Percentiles rank a stretch among this genome's conserved stretches.
These are phyloP conservation scores for Coemansia sp. DNA, from an alignment of 192 early-diverging fungal genomes.

Conservation along the genomic window DNA sequence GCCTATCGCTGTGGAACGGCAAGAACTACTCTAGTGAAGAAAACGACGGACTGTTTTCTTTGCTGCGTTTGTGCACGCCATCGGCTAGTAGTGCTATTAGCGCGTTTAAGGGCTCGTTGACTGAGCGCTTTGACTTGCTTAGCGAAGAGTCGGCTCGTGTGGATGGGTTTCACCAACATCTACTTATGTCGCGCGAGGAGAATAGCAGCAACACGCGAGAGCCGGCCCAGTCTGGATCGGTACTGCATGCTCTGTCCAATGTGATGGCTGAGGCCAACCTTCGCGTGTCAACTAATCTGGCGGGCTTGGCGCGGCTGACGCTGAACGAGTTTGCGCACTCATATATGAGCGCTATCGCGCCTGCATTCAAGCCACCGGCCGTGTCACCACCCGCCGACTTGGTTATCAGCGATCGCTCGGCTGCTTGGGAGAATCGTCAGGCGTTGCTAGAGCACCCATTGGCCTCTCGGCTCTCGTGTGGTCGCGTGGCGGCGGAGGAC, in stretches of 20 bases:
- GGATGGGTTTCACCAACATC: constrained; percentile 18
- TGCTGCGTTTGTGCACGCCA: constrained; percentile 45
- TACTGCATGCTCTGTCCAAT: constrained; percentile 42
- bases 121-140: constrained; percentile 24
- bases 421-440: constrained; percentile 58
- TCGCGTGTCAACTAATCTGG: constrained; percentile 32
- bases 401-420: constrained; percentile 65
- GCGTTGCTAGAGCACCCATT: constrained; percentile 37
- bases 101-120: constrained; percentile 27
- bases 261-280: constrained; percentile 45
- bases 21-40: constrained; percentile 17
- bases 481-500: constrained; percentile 24
- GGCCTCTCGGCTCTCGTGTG: constrained; percentile 30
- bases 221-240: constrained; percentile 26
- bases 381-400: constrained; percentile 65
- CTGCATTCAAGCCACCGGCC: constrained; percentile 59
- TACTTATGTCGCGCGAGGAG: constrained; percentile 20
- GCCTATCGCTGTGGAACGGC: constrained; percentile 30
- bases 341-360: constrained; percentile 37
- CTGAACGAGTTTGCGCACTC: constrained; percentile 35
- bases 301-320: constrained; percentile 33
- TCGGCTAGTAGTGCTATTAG: constrained; percentile 24
- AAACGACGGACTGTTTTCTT: constrained; percentile 27
- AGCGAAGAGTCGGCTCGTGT: constrained; percentile 1
- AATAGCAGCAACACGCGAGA: background rate